Evolutionary conservation across 2,329 filamentous ascomycete species (phyloP).

Genomic region (Cordyceps cicadae): DNA sequence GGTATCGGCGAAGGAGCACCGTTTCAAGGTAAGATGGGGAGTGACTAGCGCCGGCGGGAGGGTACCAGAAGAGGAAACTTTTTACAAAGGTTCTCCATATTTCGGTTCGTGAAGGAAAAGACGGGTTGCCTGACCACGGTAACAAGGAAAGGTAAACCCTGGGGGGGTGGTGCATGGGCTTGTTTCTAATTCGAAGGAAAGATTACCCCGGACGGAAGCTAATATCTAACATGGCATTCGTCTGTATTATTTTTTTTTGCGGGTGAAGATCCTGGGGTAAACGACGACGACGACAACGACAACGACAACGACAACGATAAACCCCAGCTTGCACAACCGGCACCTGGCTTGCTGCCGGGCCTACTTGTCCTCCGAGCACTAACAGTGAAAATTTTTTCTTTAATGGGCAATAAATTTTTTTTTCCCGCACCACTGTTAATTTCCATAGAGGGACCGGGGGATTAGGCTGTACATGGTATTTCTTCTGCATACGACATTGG

Average conservation of each 20-base stretch:
- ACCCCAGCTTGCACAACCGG: too few species aligned
- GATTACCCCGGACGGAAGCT: conserved; percentile 12
- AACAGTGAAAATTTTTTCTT: background rate
- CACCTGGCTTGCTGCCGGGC: background rate
- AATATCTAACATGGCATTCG: conserved; percentile 8
- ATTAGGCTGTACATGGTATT: too few species aligned
- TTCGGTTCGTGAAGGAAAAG: background rate
- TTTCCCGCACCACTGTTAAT: background rate
- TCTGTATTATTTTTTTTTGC: background rate
- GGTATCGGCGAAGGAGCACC: background rate
- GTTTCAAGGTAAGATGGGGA: background rate
- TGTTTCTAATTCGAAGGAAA: background rate
- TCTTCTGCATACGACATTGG: background rate
- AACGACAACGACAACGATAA: too few species aligned
- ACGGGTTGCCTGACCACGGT: background rate
- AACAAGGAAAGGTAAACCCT: background rate
- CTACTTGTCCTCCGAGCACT: background rate
- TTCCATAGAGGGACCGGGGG: background rate
- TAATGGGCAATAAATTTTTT: background rate
- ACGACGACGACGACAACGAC: background rate
- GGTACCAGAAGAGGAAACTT: background rate
- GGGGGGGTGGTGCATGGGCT: background rate
- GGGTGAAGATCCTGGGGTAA: conserved; percentile 12
- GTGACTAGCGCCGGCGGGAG: background rate
- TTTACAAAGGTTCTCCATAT: background rate